phyloP scores from a whole-genome alignment of 352 stramenopile species.

The Hyaloperonospora brassicae region DNA sequence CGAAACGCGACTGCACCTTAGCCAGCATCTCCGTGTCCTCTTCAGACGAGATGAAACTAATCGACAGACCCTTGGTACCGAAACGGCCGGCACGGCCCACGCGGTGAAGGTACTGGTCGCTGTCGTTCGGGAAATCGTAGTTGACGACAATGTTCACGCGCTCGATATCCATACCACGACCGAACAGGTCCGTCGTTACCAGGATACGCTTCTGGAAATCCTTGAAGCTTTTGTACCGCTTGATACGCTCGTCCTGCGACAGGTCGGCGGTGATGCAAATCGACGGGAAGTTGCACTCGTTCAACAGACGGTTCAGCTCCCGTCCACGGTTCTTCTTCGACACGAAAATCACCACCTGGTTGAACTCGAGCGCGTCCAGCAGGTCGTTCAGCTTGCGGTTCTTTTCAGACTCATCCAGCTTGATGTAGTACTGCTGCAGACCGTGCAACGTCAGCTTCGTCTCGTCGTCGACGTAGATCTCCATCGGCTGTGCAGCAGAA shows the following conservation, averaged over 20 bases:
- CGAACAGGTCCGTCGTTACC: constrained; percentile 99
- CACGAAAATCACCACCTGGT: constrained; percentile 99
- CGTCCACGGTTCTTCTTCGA: constrained; percentile 95
- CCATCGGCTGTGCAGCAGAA: constrained; percentile 83
- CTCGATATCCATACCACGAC: constrained; percentile 99
- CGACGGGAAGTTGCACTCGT: constrained; percentile 99
- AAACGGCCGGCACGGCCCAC: constrained; percentile 98
- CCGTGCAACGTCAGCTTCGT: constrained; percentile 99
- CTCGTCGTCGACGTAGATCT: constrained; percentile 99
- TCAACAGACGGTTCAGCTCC: constrained; percentile 96
- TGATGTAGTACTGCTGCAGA: constrained; percentile 99
- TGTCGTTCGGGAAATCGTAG: constrained; percentile 99
- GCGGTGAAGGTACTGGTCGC: constrained; percentile 99
- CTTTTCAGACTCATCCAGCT: constrained; percentile 98
- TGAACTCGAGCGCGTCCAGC: constrained; percentile 99
- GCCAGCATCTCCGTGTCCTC: constrained; percentile 97
- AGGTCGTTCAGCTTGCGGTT: constrained; percentile 99
- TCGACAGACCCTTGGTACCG: constrained; percentile 99
- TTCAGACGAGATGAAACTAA: constrained; percentile 98
- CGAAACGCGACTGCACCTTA: constrained; percentile 98
- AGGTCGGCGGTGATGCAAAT: constrained; percentile 99
- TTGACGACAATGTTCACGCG: constrained; percentile 99
- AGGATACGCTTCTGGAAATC: constrained; percentile 99
- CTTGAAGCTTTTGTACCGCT: constrained; percentile 99
- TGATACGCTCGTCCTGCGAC: constrained; percentile 96